A percentile compares a stretch with the other conserved stretches of the same genome.
phyloP scores from a whole-genome alignment of 2,329 filamentous ascomycete species.

The Cladophialophora chaetospira region DNA sequence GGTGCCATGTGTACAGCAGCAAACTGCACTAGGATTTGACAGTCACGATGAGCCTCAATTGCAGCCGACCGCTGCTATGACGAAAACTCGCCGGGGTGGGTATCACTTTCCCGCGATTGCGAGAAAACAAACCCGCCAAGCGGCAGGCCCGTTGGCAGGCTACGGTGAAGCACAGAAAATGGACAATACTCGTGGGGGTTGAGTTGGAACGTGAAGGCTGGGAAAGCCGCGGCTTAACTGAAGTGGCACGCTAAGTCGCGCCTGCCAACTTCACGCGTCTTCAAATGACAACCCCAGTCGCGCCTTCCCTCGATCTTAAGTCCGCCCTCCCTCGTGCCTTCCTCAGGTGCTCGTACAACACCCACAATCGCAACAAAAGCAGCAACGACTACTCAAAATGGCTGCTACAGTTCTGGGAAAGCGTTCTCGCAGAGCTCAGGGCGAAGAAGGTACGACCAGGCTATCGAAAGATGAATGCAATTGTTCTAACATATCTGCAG shows the following conservation, averaged over 20 bases:
- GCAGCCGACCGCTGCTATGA: constrained; percentile 16
- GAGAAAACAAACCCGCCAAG: constrained; percentile 26
- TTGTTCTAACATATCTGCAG: constrained; percentile 17
- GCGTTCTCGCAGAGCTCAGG: constrained; percentile 43
- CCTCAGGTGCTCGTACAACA: constrained; percentile 21
- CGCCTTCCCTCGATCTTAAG: constrained; percentile 14
- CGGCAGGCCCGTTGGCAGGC: not conserved
- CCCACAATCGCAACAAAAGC: constrained; percentile 32
- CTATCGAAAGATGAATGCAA: constrained; percentile 11
- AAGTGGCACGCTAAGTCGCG: constrained; percentile 11
- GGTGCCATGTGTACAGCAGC: constrained; percentile 8
- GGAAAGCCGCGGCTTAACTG: not conserved
- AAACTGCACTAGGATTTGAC: constrained; percentile 5
- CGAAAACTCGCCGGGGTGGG: constrained; percentile 15
- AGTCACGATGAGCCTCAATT: not conserved
- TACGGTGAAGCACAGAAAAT: constrained; percentile 18
- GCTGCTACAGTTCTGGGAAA: constrained; percentile 45
- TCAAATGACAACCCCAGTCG: constrained; percentile 2
- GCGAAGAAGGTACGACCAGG: constrained; percentile 43
- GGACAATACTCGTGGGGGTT: not conserved
- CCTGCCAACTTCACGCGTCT: constrained; percentile 11
- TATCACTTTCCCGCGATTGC: not conserved
- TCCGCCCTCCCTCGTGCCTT: constrained; percentile 21
- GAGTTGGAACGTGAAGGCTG: not conserved
- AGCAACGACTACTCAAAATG: constrained; percentile 44